A percentile compares a stretch with the other conserved stretches of the same genome.
phyloP scores from a whole-genome alignment of 176 grass and related monocot species.

The Dactylis glomerata region DNA sequence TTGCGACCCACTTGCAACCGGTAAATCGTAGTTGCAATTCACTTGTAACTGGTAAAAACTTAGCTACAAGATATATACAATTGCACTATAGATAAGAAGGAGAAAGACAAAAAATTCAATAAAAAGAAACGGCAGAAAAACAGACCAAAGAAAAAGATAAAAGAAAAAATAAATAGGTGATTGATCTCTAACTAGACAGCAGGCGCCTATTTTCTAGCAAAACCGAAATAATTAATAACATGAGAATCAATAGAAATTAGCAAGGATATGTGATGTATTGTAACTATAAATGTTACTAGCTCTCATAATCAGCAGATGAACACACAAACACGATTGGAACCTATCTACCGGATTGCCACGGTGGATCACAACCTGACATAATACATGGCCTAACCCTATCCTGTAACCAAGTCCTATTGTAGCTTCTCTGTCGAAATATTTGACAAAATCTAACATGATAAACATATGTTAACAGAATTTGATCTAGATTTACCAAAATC shows the following conservation, averaged over 20 bases:
- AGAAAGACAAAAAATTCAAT: no score
- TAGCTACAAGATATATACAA: no score
- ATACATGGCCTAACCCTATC: neutral
- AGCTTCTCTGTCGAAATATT: neutral
- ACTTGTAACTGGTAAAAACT: no score
- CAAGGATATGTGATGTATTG: neutral
- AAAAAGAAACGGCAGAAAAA: no score
- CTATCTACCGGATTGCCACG: neutral
- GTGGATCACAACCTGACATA: neutral
- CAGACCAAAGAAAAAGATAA: no score
- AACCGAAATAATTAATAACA: neutral
- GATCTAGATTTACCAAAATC: neutral
- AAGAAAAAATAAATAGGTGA: no score
- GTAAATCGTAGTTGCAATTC: no score
- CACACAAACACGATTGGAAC: neutral
- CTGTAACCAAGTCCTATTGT: neutral
- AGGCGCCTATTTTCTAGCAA: no score
- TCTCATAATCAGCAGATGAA: neutral
- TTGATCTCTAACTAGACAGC: no score
- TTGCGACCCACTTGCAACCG: no score
- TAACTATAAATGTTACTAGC: neutral
- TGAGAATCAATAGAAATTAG: neutral
- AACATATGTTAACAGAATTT: neutral
- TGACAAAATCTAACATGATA: neutral
- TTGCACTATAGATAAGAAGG: no score